These are phyloP conservation scores for Recurvomyces mirabilis DNA, from an alignment of 495 filamentous ascomycete genomes.

Conservation along the genomic window DNA sequence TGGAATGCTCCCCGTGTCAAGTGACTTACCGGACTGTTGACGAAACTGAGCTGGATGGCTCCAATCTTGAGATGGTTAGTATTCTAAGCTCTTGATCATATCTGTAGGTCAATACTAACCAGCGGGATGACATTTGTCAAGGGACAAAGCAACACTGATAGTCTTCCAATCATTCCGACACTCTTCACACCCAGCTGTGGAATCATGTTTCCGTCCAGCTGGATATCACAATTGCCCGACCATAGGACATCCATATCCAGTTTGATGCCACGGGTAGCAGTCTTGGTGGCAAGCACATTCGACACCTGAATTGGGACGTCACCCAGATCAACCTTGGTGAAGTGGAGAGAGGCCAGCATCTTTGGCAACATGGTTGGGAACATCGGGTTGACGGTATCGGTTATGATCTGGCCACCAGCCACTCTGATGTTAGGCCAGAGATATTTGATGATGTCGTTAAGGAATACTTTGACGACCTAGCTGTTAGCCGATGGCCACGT, in stretches of 20 bases:
- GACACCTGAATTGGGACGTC: constrained; percentile 28
- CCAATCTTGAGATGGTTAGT: constrained; percentile 33
- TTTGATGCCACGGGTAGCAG: constrained; percentile 32
- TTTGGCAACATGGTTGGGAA: constrained; percentile 32
- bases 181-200: constrained; percentile 35
- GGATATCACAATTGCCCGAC: constrained; percentile 34
- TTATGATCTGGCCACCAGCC: constrained; percentile 30
- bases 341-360: constrained; percentile 29
- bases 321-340: constrained; percentile 35
- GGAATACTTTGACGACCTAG: constrained; percentile 26
- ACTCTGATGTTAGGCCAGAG: constrained; percentile 37
- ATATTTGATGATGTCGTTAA: constrained; percentile 36
- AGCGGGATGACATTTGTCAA: constrained; percentile 33
- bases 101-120: constrained; percentile 18
- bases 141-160: constrained; percentile 32
- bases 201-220: constrained; percentile 32
- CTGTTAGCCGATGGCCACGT: too few relatives aligned
- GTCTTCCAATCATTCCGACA: constrained; percentile 33
- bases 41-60: constrained; percentile 35
- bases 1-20: too few relatives aligned
- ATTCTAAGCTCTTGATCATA: constrained; percentile 2
- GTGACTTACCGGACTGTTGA: too few relatives aligned
- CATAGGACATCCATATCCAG: constrained; percentile 36
- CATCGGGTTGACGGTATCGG: constrained; percentile 33
- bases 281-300: constrained; percentile 33